phyloP scores from a whole-genome alignment of 2,329 filamentous ascomycete species.

The Septoria linicola region DNA sequence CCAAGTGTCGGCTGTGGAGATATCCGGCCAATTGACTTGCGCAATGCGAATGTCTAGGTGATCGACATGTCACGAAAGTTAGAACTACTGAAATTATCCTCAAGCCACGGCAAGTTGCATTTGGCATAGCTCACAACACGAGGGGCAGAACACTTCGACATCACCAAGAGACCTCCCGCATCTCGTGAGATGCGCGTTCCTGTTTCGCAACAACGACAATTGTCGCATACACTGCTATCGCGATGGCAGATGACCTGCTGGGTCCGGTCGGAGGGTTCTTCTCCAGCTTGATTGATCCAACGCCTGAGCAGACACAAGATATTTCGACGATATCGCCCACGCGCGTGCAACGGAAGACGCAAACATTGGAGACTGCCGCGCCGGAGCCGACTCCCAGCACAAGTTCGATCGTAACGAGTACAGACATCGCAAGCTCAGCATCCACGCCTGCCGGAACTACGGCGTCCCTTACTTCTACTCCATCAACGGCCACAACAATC shows the following conservation, averaged over 20 bases:
- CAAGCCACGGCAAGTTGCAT: constrained; percentile 3
- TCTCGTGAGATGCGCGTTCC: too few relatives aligned
- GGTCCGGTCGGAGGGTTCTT: constrained; percentile 7
- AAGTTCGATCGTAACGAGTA: not conserved
- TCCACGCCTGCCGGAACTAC: not conserved
- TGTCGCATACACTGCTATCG: not conserved
- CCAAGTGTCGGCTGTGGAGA: too few relatives aligned
- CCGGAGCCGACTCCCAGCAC: not conserved
- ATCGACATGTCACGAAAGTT: not conserved
- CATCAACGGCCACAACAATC: not conserved
- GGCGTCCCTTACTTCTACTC: not conserved
- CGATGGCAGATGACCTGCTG: constrained; percentile 4
- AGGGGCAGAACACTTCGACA: not conserved
- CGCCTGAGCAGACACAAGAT: not conserved
- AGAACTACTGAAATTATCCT: constrained; percentile 1
- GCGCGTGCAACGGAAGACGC: not conserved
- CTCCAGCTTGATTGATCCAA: not conserved
- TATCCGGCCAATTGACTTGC: too few relatives aligned
- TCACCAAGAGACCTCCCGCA: not conserved
- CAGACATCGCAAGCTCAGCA: not conserved
- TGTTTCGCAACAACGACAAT: too few relatives aligned
- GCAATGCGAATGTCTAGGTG: not conserved
- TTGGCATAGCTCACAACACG: constrained; percentile 6
- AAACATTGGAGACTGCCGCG: not conserved
- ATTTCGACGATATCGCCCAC: not conserved